Evolutionary conservation across 148 eudicot species (phyloP).

Genomic region (Cornus suecica): DNA sequence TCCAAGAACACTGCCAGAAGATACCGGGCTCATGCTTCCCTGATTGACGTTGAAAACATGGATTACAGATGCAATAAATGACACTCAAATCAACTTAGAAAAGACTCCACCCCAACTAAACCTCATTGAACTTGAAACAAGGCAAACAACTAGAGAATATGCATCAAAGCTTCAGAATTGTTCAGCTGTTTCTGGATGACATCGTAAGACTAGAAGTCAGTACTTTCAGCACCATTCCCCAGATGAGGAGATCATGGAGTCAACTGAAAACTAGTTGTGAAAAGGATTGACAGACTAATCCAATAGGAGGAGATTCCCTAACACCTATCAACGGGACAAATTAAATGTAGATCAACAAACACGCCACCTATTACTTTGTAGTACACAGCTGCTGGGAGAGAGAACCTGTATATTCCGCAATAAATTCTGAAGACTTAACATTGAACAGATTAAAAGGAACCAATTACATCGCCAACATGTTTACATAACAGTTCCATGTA

Average conservation of each 20-base stretch:
- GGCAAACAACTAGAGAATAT: conserved; percentile 1
- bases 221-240: background rate
- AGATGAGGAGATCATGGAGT: too few relatives aligned
- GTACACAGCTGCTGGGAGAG: background rate
- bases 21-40: conserved; percentile 36
- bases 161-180: background rate
- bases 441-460: background rate
- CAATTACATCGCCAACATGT: background rate
- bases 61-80: background rate
- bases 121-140: background rate
- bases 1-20: conserved; percentile 18
- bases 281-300: too few relatives aligned
- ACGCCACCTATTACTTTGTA: too few relatives aligned
- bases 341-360: too few relatives aligned
- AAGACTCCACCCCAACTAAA: background rate
- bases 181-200: conserved; percentile 1
- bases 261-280: too few relatives aligned
- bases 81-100: background rate
- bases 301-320: too few relatives aligned
- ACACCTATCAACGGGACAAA: too few relatives aligned
- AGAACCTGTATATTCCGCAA: background rate
- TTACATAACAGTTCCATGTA: background rate
- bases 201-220: background rate
- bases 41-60: conserved; percentile 15
- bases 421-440: background rate